Evolutionary conservation across 2,329 filamentous ascomycete genomes (phyloP), one percentile per base, ranked within the genome.

Genomic region (Penicillium crustosum): DNA sequence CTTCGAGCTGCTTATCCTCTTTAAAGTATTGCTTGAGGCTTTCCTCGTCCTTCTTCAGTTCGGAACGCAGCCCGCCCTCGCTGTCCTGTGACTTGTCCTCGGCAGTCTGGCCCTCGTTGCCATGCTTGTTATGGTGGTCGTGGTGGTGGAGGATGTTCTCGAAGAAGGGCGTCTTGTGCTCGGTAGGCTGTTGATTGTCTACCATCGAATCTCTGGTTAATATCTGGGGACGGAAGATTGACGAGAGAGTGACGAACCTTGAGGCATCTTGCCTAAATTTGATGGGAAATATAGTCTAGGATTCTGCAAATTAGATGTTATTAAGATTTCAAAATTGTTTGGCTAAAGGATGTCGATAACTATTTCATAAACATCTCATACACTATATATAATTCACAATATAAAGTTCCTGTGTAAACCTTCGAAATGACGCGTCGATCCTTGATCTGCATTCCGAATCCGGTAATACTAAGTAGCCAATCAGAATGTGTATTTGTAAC

Each of bases 181-280:
- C 23, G 15, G 21, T 35, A 17, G 48, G 36, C 9, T 50, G 25
- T 2, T 41, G 48, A 10, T 25, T 15, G 2, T 41, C 33, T 84
- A 83, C 63, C 21, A 10, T 42, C 7, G 21, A 25, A 42, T 17
- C 21, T 9, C 3, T 17, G 6, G 7, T 42, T 42, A 42, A 2
- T 4, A 17, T 41, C 3, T 25, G 21, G 19, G 39, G 21, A 4
- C 17, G 5, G 21, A 9, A 25, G 21, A 42, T 13, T 42, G 13
- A 42, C 3, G 7, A 6, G 3, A 31, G 29, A 17, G 13, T 25
- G 7, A 10, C 39, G 21, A 25, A 42, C 39, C 39, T 42, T 42
- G 21, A 42, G 39, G 21, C 39, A 42, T 42, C 13, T 25, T 23
- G 6, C 17, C 4, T 2, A 17, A 17, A 42, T 42, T 42, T 17